Percentiles rank a stretch among this genome's conserved stretches.
Evolutionary conservation across 352 stramenopile species (phyloP).

Genomic region (Pythium volutum): DNA sequence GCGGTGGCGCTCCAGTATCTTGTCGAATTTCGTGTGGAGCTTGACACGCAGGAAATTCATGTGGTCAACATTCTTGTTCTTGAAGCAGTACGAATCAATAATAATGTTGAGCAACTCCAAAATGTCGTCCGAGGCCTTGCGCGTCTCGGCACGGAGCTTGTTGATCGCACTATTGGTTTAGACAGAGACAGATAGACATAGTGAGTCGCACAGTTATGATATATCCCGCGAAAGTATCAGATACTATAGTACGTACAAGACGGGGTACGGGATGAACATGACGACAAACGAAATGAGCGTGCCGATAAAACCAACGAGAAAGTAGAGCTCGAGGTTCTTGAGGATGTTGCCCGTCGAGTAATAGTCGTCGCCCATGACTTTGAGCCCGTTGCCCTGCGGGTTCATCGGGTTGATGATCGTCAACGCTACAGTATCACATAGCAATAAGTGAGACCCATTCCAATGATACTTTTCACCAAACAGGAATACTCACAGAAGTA

Average conservation of each 20-base stretch:
- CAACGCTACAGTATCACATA: too few relatives aligned
- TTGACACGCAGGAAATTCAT: conserved; percentile 81
- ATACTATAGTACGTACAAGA: conserved; percentile 31
- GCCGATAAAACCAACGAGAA: conserved; percentile 49
- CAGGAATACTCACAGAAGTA: conserved; percentile 73
- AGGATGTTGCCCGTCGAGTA: conserved; percentile 57
- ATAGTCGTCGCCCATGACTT: conserved; percentile 38
- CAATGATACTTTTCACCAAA: too few relatives aligned
- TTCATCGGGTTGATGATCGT: conserved; percentile 71
- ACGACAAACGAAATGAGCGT: conserved; percentile 60
- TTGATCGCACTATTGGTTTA: conserved; percentile 36
- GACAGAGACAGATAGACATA: too few relatives aligned
- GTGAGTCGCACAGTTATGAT: too few relatives aligned
- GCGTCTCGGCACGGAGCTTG: conserved; percentile 44
- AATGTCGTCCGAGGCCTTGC: conserved; percentile 54
- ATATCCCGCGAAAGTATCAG: too few relatives aligned
- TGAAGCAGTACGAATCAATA: conserved; percentile 77
- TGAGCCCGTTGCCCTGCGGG: conserved; percentile 37
- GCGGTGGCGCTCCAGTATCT: conserved; percentile 38
- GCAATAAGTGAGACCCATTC: too few relatives aligned
- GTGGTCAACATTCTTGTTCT: conserved; percentile 61
- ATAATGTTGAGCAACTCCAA: conserved; percentile 76
- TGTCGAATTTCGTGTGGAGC: conserved; percentile 70
- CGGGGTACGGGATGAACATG: conserved; percentile 58
- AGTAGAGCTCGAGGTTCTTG: conserved; percentile 68